These are phyloP conservation scores for Candida insectorum DNA, from an alignment of 805 yeast species.

Conservation along the genomic window DNA sequence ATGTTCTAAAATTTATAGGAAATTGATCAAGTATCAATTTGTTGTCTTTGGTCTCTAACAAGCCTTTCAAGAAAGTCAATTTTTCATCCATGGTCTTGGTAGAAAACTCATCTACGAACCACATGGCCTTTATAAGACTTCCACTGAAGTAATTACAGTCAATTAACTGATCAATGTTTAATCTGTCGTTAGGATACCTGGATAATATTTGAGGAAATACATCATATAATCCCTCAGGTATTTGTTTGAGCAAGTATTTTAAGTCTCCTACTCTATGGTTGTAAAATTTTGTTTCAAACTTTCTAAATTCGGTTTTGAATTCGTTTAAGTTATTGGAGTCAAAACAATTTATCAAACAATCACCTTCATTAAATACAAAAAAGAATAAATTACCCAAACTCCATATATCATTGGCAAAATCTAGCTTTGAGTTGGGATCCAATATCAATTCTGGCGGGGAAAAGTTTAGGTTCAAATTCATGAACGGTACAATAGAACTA, in stretches of 20 bases:
- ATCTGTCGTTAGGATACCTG: conserved; percentile 55
- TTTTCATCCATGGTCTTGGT: conserved; percentile 70
- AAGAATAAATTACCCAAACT: conserved; percentile 76
- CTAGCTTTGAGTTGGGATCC: conserved; percentile 51
- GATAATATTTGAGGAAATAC: conserved; percentile 53
- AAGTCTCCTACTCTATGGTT: conserved; percentile 32
- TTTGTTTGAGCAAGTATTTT: conserved; percentile 46
- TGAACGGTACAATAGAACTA: conserved; percentile 77
- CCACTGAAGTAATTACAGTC: conserved; percentile 76
- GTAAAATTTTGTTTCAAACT: conserved; percentile 45
- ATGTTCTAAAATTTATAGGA: conserved; percentile 47
- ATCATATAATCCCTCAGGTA: conserved; percentile 56
- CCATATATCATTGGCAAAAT: conserved; percentile 75
- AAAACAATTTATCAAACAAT: conserved; percentile 37
- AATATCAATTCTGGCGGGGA: conserved; percentile 81
- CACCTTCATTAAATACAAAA: conserved; percentile 59
- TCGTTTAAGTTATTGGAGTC: conserved; percentile 54
- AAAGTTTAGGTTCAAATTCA: conserved; percentile 68
- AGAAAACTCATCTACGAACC: conserved; percentile 77
- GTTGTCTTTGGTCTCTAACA: conserved; percentile 34
- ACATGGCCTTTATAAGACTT: conserved; percentile 74
- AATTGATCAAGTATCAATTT: conserved; percentile 25
- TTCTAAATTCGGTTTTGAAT: conserved; percentile 52
- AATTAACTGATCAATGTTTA: conserved; percentile 64
- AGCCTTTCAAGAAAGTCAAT: conserved; percentile 61